Conservation (phyloP, 352 stramenopile species). For the Saprolegnia diclina region DNA sequence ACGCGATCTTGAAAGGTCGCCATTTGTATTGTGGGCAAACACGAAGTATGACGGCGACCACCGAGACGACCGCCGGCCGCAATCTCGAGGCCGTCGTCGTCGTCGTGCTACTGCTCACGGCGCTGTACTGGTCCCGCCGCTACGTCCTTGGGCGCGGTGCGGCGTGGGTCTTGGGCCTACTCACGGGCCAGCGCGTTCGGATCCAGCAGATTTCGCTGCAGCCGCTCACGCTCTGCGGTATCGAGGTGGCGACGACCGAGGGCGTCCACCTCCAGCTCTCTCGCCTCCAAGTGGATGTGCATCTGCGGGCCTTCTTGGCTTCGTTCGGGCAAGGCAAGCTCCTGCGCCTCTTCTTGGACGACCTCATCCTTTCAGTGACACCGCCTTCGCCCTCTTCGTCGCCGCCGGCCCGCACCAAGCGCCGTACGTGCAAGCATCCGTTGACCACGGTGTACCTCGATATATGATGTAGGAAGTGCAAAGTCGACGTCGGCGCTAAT, state of each 20-base stretch:
- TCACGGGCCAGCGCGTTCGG: background rate
- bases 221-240: background rate
- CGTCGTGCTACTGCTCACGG: background rate
- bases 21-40: too few relatives aligned
- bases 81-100: background rate
- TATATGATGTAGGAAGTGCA: background rate
- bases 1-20: too few relatives aligned
- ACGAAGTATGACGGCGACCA: background rate
- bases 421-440: background rate
- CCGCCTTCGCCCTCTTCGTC: too few relatives aligned
- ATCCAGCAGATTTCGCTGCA: constrained; percentile 5
- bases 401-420: background rate
- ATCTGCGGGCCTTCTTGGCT: constrained; percentile 9
- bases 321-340: constrained; percentile 18
- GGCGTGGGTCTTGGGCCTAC: background rate
- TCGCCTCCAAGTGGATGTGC: constrained; percentile 15
- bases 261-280: background rate
- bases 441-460: too few relatives aligned
- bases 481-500: background rate
- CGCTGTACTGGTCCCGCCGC: background rate
- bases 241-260: constrained; percentile 10
- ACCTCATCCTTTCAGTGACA: background rate
- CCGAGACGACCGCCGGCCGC: background rate
- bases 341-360: constrained; percentile 11
- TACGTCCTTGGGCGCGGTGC: constrained; percentile 4